Conservation (phyloP, 1,139 yeast genomes). For the Hansenula sp. region DNA sequence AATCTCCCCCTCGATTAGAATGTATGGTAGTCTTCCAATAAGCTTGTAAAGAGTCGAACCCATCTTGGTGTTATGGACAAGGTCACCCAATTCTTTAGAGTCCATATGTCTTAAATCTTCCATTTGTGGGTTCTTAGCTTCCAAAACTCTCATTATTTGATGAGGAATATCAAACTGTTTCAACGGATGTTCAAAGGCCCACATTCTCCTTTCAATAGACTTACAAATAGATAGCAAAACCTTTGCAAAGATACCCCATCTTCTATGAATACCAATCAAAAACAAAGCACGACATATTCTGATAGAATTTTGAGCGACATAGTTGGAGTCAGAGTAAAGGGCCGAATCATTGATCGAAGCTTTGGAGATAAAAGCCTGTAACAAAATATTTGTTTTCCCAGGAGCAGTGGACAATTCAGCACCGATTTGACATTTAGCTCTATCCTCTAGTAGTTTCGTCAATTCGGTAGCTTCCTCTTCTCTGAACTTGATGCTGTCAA, state of each 20-base stretch:
- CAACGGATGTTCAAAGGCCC: constrained; percentile 93
- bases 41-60: constrained; percentile 61
- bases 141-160: constrained; percentile 58
- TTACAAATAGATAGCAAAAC: constrained; percentile 79
- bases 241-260: constrained; percentile 84
- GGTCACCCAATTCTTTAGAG: constrained; percentile 77
- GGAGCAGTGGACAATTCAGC: constrained; percentile 73
- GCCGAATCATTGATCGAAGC: constrained; percentile 75
- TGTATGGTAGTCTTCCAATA: constrained; percentile 69
- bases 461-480: constrained; percentile 84
- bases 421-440: constrained; percentile 78
- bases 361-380: constrained; percentile 86
- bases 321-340: constrained; percentile 78
- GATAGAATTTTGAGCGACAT: constrained; percentile 93
- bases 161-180: constrained; percentile 81
- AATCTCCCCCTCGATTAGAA: constrained; percentile 74
- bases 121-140: constrained; percentile 63
- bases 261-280: constrained; percentile 75
- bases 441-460: constrained; percentile 52
- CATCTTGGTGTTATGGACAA: constrained; percentile 76
- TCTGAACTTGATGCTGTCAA: constrained; percentile 84
- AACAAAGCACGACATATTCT: constrained; percentile 91
- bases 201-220: constrained; percentile 75
- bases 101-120: constrained; percentile 72
- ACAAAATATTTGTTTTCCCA: constrained; percentile 81